phyloP scores from a whole-genome alignment of 1,284 basidiomycete species.

The Apiotrichum veenhuisii region DNA sequence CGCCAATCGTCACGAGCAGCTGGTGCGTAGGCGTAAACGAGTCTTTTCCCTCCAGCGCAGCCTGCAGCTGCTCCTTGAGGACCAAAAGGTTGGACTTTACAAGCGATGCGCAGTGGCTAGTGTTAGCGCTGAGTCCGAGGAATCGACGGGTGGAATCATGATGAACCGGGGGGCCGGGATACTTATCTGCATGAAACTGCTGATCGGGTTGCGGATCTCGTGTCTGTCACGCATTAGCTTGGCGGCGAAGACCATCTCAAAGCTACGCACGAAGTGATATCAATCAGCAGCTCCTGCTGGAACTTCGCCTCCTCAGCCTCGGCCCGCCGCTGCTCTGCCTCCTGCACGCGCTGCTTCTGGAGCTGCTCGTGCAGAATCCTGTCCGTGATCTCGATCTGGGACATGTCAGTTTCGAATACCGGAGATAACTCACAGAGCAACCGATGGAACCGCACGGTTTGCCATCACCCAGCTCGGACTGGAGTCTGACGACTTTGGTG shows the following conservation, averaged over 20 bases:
- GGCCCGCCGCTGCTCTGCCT: constrained; percentile 40
- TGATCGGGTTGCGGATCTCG: constrained; percentile 39
- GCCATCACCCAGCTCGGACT: constrained; percentile 15
- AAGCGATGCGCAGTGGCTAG: constrained; percentile 32
- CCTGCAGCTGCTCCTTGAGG: constrained; percentile 35
- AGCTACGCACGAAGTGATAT: constrained; percentile 39
- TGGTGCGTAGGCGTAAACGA: constrained; percentile 13
- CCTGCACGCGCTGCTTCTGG: constrained; percentile 38
- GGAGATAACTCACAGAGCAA: constrained; percentile 14
- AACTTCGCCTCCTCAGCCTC: constrained; percentile 47
- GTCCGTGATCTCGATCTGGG: constrained; percentile 41
- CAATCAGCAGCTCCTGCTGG: constrained; percentile 48
- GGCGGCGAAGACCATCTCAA: too few relatives aligned
- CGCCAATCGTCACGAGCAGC: constrained; percentile 14
- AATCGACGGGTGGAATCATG: too few relatives aligned
- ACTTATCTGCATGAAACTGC: constrained; percentile 20
- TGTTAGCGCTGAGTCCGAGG: too few relatives aligned
- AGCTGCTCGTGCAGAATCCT: constrained; percentile 41
- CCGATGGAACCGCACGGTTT: constrained; percentile 26
- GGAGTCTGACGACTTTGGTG: constrained; percentile 34
- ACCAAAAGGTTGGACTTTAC: constrained; percentile 44
- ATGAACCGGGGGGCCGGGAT: background rate
- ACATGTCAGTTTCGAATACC: background rate
- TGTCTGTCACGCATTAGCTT: background rate
- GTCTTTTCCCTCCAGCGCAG: background rate